Base-by-base conservation (phyloP, 139 green algal genomes). In the Coelastrella sp. region DNA sequence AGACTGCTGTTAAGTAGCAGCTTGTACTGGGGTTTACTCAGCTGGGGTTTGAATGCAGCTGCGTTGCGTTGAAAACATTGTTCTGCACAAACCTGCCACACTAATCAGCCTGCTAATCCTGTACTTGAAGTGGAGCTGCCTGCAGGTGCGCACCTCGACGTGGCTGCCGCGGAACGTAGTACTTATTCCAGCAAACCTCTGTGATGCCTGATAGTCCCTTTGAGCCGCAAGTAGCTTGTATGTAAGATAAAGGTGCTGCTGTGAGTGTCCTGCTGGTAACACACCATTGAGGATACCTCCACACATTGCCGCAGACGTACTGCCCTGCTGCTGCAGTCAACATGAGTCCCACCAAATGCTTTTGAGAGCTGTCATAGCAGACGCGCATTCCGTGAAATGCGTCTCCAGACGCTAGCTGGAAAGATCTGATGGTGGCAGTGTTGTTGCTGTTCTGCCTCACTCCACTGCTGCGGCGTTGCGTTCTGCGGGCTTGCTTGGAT, bases 221-320 rank as follows among this genome's bases (percentile, higher is more conserved):
- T 9, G 17, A n/a, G 0, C 27, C 57, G n/a, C 72, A 79, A 21
- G 21, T 21, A 15, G 32, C 43, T 3, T 27, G 21, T 41, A 79
- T 41, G 11, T 79, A 40, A 30, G 72, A 62, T 21, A 79, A n/a
- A 32, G 72, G 72, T 23, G 72, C 72, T 34, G 43, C 43, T 13
- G 32, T 15, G 8, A 37, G 27, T 32, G n/a, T 64, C 11, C 57
- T 51, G 25, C 72, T 79, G 7, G n/a, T 32, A 41, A 63, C 45
- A 27, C 72, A 79, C 25, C 11, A 8, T 21, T 63, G 30, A 35
- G 72, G 43, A 3, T 35, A 51, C n/a, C 23, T 66, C 43, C 43
- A 79, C n/a, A 62, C 15, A 30, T 79, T 50, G 72, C 72, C 72
- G 43, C 72, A 79, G 3, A 79, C n/a, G 25, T 79, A 79, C 43